Evolutionary conservation across 73 alveolate genomes (phyloP), one percentile per base, ranked within the genome.

Genomic region (Paraurostyla sp.): DNA sequence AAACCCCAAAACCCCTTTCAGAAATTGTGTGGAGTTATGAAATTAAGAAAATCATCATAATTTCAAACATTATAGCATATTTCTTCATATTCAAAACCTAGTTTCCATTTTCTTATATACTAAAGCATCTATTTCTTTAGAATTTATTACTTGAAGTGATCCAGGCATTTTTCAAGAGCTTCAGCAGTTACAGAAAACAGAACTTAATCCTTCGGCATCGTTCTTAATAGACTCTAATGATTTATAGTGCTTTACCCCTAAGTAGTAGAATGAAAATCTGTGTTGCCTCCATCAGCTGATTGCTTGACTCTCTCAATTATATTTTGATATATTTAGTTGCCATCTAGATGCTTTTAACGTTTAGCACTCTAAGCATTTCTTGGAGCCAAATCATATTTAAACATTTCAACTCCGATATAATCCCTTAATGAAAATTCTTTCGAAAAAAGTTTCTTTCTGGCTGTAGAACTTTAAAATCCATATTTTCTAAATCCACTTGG

Each of bases 241-340:
- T 73, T 73, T 16, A 73, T 56, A 1, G 40, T 32, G 52, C 71
- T 73, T 48, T n/a, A 30, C 6, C 86, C 86, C 29, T 56, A 2
- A 22, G 9, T 30, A 22, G 56, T 73, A 3, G 18, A 13, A 73
- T 45, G 29, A 2, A 43, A 29, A 3, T 16, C 46, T 29, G 30
- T n/a, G 41, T 65, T 65, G 13, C 86, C 51, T 7, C 86, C 86
- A 22, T 49, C 86, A n/a, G n/a, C n/a, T 73, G 86, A 45, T 73
- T 73, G 50, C 71, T 73, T 73, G 13, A 73, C 86, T 45, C 86
- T n/a, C 56, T 73, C 65, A n/a, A 73, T 43, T 13, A 73, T 73
- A 25, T 73, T 73, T 11, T 45, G 71, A 36, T 23, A 73, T 13
- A 73, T 43, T 48, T 73, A 23, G n/a, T 73, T 16, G 4, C 86